A percentile compares a stretch with the other conserved stretches of the same genome.
phyloP scores from a whole-genome alignment of 257 asterid species.

The Craterostigma plantagineum region DNA sequence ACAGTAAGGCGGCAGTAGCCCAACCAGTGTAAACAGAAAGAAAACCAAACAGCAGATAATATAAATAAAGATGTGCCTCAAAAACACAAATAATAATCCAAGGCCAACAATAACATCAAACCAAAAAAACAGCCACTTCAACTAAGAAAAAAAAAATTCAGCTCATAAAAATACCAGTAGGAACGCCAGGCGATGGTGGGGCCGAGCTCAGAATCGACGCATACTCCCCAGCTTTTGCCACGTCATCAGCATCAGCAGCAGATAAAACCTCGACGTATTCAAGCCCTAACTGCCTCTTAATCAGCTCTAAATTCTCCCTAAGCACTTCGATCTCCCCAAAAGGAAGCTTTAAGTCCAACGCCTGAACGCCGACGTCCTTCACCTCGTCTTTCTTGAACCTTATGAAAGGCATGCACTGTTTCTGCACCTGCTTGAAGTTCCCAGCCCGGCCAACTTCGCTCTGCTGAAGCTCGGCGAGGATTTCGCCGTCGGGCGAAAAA shows the following conservation, averaged over 20 bases:
- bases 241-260: slow-evolving; percentile 28
- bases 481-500: slow-evolving; percentile 70
- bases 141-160: too few relatives aligned
- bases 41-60: too few relatives aligned
- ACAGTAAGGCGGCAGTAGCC: too few relatives aligned
- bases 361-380: slow-evolving; percentile 51
- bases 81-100: too few relatives aligned
- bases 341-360: slow-evolving; percentile 63
- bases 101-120: too few relatives aligned
- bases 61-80: too few relatives aligned
- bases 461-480: slow-evolving; percentile 47
- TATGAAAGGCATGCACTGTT: slow-evolving; percentile 77
- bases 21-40: too few relatives aligned
- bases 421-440: slow-evolving; percentile 52
- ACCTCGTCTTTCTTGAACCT: slow-evolving; percentile 85
- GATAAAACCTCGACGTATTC: slow-evolving; percentile 45
- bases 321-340: slow-evolving; percentile 81
- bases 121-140: too few relatives aligned
- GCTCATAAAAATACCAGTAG: slow-evolving; percentile 47
- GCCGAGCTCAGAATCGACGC: slow-evolving; percentile 38
- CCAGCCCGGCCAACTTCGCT: slow-evolving; percentile 47
- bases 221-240: slow-evolving; percentile 33
- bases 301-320: slow-evolving; percentile 37
- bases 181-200: slow-evolving; percentile 83
- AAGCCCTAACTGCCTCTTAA: slow-evolving; percentile 68